Conservation (phyloP, 768 basidiomycete species). For the Plicaturopsis crispa region DNA sequence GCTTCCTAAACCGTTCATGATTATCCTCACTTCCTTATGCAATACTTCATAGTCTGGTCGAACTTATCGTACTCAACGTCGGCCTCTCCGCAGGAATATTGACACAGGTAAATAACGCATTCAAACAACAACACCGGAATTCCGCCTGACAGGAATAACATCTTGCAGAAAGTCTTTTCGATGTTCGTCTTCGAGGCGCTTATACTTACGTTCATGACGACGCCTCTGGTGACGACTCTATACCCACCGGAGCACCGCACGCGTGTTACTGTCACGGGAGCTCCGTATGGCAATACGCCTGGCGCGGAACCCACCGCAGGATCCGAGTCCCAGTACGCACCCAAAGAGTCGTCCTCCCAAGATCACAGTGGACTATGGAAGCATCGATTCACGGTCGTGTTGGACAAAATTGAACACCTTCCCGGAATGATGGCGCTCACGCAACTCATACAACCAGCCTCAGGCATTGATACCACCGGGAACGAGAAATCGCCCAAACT, state of each 20-base stretch:
- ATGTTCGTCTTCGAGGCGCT: constrained; percentile 92
- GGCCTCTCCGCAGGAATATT: constrained; percentile 79
- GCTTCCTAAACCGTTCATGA: constrained; percentile 6
- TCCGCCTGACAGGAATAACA: not conserved
- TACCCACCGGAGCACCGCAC: constrained; percentile 60
- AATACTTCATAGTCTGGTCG: constrained; percentile 56
- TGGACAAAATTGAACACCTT: constrained; percentile 86
- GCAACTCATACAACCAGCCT: constrained; percentile 59
- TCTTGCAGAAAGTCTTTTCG: constrained; percentile 62
- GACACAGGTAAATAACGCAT: constrained; percentile 29
- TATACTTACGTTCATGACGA: constrained; percentile 80
- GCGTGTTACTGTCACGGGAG: constrained; percentile 37
- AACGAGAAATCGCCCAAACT: not conserved
- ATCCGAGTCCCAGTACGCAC: too few relatives aligned
- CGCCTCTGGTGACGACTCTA: constrained; percentile 58
- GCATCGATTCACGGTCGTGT: constrained; percentile 71
- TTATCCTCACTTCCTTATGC: not conserved
- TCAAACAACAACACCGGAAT: not conserved
- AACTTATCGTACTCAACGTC: constrained; percentile 94
- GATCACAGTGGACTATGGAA: constrained; percentile 27
- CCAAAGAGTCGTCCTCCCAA: not conserved
- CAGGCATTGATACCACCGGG: constrained; percentile 9
- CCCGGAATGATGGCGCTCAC: constrained; percentile 87
- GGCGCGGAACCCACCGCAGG: constrained; percentile 24
- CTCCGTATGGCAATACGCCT: constrained; percentile 38